phyloP scores from a whole-genome alignment of 495 filamentous ascomycete genomes.

The Paragyromitra xinjiangensis region DNA sequence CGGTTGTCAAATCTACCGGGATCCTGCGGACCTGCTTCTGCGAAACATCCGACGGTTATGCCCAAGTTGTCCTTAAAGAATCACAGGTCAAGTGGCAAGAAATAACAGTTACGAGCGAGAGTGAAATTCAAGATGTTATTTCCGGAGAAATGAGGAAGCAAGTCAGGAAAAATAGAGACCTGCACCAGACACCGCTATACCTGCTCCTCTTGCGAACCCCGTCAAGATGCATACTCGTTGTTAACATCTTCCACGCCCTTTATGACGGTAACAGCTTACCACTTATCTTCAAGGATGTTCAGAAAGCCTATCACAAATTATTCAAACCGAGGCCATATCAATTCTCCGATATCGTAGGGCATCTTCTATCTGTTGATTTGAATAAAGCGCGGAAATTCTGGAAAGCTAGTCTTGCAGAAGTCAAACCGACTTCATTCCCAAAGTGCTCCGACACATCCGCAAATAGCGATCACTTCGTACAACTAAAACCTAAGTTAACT shows the following conservation, averaged over 20 bases:
- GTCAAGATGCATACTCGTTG: slow-evolving; percentile 60
- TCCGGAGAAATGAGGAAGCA: slow-evolving; percentile 53
- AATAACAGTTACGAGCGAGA: slow-evolving; percentile 28
- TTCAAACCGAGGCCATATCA: slow-evolving; percentile 48
- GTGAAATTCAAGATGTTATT: slow-evolving; percentile 56
- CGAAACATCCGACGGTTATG: slow-evolving; percentile 72
- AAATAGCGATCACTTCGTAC: slow-evolving; percentile 32
- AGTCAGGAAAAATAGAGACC: slow-evolving; percentile 61
- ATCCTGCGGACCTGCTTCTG: slow-evolving; percentile 74
- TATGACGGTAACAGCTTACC: slow-evolving; percentile 86
- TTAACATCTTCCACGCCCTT: slow-evolving; percentile 83
- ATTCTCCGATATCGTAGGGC: slow-evolving; percentile 60
- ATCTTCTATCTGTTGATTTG: slow-evolving; percentile 63
- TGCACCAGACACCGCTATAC: slow-evolving; percentile 57
- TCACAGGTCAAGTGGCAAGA: slow-evolving; percentile 64
- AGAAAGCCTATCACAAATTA: slow-evolving; percentile 58
- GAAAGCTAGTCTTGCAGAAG: slow-evolving; percentile 65
- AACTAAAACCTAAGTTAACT: slow-evolving; percentile 41
- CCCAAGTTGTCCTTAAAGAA: slow-evolving; percentile 70
- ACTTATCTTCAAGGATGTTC: slow-evolving; percentile 69
- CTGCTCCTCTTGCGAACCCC: slow-evolving; percentile 60
- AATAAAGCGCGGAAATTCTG: slow-evolving; percentile 72
- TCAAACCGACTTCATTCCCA: slow-evolving; percentile 58
- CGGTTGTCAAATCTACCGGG: slow-evolving; percentile 62
- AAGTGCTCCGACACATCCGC: slow-evolving; percentile 1